Conservation (phyloP, 2,329 filamentous ascomycete genomes). For the Ophiostoma sp. region DNA sequence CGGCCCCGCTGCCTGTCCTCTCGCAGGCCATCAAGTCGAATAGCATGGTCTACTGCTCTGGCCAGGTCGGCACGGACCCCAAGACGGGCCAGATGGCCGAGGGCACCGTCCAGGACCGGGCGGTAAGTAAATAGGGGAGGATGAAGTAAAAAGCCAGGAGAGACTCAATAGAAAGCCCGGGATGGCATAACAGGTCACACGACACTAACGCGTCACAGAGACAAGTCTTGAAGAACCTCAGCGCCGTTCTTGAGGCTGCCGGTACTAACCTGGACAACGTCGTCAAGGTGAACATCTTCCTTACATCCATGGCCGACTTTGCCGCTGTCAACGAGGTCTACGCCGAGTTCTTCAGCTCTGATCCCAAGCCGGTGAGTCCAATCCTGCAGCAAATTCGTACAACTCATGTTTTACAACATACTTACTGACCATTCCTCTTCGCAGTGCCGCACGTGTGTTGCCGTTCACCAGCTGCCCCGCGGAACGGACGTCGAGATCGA, state of each 20-base stretch:
- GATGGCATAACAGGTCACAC: background rate
- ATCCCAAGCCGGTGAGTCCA: conserved; percentile 48
- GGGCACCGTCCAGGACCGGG: conserved; percentile 55
- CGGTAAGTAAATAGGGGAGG: conserved; percentile 40
- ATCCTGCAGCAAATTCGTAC: background rate
- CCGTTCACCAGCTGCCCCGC: conserved; percentile 70
- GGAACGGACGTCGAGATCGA: conserved; percentile 74
- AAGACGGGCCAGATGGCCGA: conserved; percentile 55
- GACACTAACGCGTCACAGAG: conserved; percentile 39
- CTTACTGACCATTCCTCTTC: background rate
- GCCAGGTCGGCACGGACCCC: conserved; percentile 59
- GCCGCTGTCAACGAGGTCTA: conserved; percentile 59
- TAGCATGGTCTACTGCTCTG: conserved; percentile 71
- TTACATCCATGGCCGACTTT: conserved; percentile 67
- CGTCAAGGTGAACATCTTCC: conserved; percentile 67
- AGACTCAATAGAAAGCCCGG: too few relatives aligned
- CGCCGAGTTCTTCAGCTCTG: conserved; percentile 48
- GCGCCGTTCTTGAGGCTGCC: conserved; percentile 59
- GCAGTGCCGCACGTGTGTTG: conserved; percentile 65
- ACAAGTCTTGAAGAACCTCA: conserved; percentile 60
- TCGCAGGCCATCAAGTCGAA: conserved; percentile 63
- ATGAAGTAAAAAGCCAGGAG: background rate
- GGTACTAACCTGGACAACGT: conserved; percentile 60
- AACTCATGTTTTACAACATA: background rate
- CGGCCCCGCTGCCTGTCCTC: conserved; percentile 55